Evolutionary conservation across 1,284 basidiomycete species (phyloP), one percentile per base, ranked within the genome.

Genomic region (Cryptococcus amylolentus): DNA sequence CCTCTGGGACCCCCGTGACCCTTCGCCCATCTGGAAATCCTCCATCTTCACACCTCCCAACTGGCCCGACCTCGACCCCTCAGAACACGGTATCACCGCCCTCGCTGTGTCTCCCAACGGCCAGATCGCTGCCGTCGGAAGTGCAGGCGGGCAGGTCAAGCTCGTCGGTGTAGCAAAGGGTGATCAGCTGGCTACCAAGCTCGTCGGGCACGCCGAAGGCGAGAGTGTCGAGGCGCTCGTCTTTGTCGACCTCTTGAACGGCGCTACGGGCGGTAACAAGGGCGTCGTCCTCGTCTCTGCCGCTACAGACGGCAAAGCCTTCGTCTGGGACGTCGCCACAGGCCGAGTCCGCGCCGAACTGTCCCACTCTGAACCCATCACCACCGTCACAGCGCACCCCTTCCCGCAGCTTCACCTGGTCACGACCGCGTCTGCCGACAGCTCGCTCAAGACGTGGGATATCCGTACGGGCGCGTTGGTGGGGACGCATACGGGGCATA

Each of bases 271-370:
- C 44, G 52, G 82, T 82, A 47, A 86, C 81, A 80, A 81, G 57
- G 84, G 87, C 35, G 84, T 90, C 14, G 88, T 78, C 10, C 62
- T 88, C 28, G 85, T 93, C 1, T 93, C 89, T 1, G 93, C 89
- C 8, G 92, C 85, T 2, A 98, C 94, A 9, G 96, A 99, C 72
- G 93, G 94, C 0, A 93, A 90, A 74, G 88, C 87, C 27, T 91
- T 89, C 69, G 86, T 97, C 44, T 98, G 93, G 92, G 95, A 99
- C 77, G 81, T 95, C 41, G 83, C 83, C 48, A 91, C 90, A 13
- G 89, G 88, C 81, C 83, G 88, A 58, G 75, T 92, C 49, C 84
- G 93, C 56, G 83, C 86, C 23, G 90, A 89, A 31, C 79, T 93
- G 7, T 35, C 31, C 31, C 31, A 35, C 10, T 35, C 31, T 88